These are phyloP conservation scores for Carex sylvatica DNA, from an alignment of 202 grass and related monocot genomes.

Conservation along the genomic window DNA sequence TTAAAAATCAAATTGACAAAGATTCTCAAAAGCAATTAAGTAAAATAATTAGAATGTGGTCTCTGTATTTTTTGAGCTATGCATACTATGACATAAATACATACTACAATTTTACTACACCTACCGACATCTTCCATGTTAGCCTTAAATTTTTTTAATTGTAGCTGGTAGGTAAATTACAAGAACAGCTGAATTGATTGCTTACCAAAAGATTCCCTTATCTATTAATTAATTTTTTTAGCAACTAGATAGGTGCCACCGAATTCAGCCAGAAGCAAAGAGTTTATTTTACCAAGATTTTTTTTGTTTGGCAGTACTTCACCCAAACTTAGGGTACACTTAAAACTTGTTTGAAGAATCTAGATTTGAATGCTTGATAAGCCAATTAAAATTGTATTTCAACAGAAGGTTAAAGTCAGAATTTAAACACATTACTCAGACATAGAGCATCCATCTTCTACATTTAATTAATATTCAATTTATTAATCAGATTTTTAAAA, in stretches of 20 bases:
- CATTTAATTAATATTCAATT: not conserved
- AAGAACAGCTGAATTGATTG: not conserved
- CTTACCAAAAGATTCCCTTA: conserved; percentile 18
- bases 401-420: not conserved
- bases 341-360: not conserved
- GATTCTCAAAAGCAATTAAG: too few species aligned
- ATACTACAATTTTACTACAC: too few species aligned
- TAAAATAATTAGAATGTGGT: too few species aligned
- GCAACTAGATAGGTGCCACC: not conserved
- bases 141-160: conserved; percentile 2
- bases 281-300: not conserved
- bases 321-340: not conserved
- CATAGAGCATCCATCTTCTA: not conserved
- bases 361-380: not conserved
- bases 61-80: too few species aligned
- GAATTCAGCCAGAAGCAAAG: not conserved
- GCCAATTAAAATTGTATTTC: not conserved
- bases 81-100: too few species aligned
- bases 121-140: conserved; percentile 19
- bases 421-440: not conserved
- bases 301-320: not conserved
- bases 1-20: too few species aligned
- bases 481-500: not conserved
- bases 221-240: conserved; percentile 11
- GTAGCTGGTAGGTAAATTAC: conserved; percentile 6